These are phyloP conservation scores for Spathaspora girioi DNA, from an alignment of 805 yeast species.

Conservation along the genomic window DNA sequence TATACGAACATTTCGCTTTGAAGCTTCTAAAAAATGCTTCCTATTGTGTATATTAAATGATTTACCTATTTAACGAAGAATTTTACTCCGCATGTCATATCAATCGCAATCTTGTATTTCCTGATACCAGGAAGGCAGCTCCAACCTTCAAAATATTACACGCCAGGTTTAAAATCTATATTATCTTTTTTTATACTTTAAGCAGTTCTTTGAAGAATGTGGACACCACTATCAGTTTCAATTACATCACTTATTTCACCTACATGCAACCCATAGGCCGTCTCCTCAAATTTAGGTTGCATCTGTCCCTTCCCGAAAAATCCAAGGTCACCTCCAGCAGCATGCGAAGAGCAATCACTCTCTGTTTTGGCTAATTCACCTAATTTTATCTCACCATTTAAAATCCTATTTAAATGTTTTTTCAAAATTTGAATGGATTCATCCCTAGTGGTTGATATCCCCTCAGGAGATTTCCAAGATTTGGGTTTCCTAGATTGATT, in stretches of 20 bases:
- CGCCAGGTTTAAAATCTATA: neutral
- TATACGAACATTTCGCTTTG: no score
- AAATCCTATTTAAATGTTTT: constrained; percentile 53
- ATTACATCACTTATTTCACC: constrained; percentile 83
- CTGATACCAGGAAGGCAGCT: neutral
- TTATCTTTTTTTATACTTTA: constrained; percentile 15
- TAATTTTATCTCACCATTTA: constrained; percentile 62
- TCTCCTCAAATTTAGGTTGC: constrained; percentile 93
- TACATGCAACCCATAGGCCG: constrained; percentile 74
- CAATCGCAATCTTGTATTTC: no score
- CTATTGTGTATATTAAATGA: no score
- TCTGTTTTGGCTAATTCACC: constrained; percentile 75
- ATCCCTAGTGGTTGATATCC: constrained; percentile 75
- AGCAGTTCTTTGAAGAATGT: constrained; percentile 81
- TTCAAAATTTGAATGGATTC: constrained; percentile 71
- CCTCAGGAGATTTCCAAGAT: constrained; percentile 76
- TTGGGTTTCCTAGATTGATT: constrained; percentile 82
- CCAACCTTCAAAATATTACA: neutral
- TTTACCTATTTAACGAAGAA: neutral
- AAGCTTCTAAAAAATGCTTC: no score
- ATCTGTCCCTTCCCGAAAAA: constrained; percentile 84
- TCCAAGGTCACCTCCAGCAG: constrained; percentile 90
- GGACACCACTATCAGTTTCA: constrained; percentile 90
- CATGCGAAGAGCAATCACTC: constrained; percentile 84
- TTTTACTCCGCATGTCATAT: no score